Conservation (phyloP, 768 basidiomycete species). For the Lentinula lateritia region DNA sequence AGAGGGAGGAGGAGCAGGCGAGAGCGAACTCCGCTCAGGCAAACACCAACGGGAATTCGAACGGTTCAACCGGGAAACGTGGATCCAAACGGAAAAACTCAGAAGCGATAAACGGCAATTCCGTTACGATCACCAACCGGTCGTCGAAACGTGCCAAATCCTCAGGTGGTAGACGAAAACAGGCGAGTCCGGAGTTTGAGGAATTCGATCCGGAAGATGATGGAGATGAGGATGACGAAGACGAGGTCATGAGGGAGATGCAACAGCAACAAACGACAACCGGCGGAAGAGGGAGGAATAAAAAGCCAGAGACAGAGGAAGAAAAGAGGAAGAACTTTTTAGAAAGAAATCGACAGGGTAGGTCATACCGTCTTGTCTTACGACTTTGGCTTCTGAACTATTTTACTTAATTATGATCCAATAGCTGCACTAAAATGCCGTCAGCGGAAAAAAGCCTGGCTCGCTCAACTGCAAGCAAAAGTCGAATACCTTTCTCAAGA, state of each 20-base stretch:
- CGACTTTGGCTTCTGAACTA: background rate
- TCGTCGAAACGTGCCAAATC: constrained; percentile 36
- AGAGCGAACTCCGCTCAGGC: constrained; percentile 4
- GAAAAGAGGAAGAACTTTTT: constrained; percentile 96
- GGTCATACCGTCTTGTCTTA: constrained; percentile 13
- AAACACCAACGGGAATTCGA: background rate
- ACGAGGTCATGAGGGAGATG: constrained; percentile 10
- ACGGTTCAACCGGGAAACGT: constrained; percentile 30
- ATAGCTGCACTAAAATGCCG: constrained; percentile 97
- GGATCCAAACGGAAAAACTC: constrained; percentile 68
- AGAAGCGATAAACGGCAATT: constrained; percentile 41
- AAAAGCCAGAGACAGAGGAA: constrained; percentile 95
- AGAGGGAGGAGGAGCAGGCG: constrained; percentile 66
- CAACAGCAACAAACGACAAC: constrained; percentile 11
- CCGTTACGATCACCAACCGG: constrained; percentile 23
- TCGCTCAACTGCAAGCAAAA: constrained; percentile 85
- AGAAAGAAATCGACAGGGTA: constrained; percentile 96
- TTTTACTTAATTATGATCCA: no score
- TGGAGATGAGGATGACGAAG: constrained; percentile 33
- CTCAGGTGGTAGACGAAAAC: constrained; percentile 15
- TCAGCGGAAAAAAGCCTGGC: constrained; percentile 98
- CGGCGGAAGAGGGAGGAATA: constrained; percentile 12
- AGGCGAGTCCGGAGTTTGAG: constrained; percentile 24
- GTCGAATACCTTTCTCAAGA: constrained; percentile 91
- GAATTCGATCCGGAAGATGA: constrained; percentile 32